phyloP scores from a whole-genome alignment of 495 filamentous ascomycete genomes.

The Penicillium salamii region DNA sequence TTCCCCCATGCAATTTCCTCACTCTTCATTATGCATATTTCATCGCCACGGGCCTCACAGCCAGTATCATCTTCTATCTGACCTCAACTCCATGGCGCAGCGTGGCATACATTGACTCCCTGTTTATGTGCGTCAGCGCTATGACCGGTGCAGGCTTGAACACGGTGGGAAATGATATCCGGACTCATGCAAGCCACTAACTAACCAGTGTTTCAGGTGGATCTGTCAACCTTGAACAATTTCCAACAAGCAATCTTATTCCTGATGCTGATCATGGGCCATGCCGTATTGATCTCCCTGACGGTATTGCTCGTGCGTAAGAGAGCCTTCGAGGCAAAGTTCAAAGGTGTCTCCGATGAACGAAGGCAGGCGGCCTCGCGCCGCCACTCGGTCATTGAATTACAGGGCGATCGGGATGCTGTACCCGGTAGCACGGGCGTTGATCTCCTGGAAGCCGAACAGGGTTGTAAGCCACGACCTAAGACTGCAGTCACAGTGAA shows the following conservation, averaged over 20 bases:
- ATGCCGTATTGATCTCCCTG: slow-evolving; percentile 48
- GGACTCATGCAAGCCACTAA: slow-evolving; percentile 1
- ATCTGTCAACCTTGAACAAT: slow-evolving; percentile 67
- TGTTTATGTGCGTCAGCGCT: slow-evolving; percentile 75
- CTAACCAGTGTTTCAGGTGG: slow-evolving; percentile 37
- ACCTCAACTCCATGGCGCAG: slow-evolving; percentile 58
- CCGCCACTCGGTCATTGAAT: slow-evolving; percentile 7
- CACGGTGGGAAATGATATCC: slow-evolving; percentile 45
- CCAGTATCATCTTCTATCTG: slow-evolving; percentile 71
- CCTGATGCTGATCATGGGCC: slow-evolving; percentile 68
- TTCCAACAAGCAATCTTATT: slow-evolving; percentile 79
- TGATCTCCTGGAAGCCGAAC: slow-evolving; percentile 4
- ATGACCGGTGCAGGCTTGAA: slow-evolving; percentile 80
- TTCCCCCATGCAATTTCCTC: slow-evolving; percentile 67
- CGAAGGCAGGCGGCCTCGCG: slow-evolving; percentile 21
- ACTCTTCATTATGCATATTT: slow-evolving; percentile 80
- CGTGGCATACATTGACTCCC: slow-evolving; percentile 68
- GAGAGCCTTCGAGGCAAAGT: slow-evolving; percentile 66
- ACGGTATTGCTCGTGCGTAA: slow-evolving; percentile 56
- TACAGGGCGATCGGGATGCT: slow-evolving; percentile 1
- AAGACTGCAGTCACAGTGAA: background rate
- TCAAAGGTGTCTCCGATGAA: slow-evolving; percentile 55
- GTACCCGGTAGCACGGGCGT: background rate
- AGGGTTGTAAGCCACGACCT: background rate
- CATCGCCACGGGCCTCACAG: slow-evolving; percentile 58